phyloP scores from a whole-genome alignment of 1,284 basidiomycete species.

The Puccinia hordei region DNA sequence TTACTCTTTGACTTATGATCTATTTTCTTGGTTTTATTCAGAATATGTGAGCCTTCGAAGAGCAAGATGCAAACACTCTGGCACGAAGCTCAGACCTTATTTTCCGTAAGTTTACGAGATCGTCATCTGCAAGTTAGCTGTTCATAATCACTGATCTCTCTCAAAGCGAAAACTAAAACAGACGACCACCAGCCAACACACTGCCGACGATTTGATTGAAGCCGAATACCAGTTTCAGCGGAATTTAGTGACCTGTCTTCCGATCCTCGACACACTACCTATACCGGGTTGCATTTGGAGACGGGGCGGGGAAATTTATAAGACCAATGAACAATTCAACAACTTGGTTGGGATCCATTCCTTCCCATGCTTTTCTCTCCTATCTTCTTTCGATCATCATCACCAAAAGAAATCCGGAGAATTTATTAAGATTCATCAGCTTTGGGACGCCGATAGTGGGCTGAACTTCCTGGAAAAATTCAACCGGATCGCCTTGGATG shows the following conservation, averaged over 20 bases:
- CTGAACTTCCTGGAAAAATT: conserved; percentile 96
- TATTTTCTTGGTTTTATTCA: not conserved
- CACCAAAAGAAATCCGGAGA: not conserved
- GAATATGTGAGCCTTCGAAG: conserved; percentile 25
- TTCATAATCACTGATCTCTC: not conserved
- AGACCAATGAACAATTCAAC: conserved; percentile 91
- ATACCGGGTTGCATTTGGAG: conserved; percentile 97
- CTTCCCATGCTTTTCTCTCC: not conserved
- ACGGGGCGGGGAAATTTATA: conserved; percentile 96
- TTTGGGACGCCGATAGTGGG: conserved; percentile 92
- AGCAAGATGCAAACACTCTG: conserved; percentile 22
- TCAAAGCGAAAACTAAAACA: not conserved
- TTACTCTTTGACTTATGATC: not conserved
- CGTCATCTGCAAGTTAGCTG: not conserved
- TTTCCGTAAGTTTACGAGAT: conserved; percentile 8
- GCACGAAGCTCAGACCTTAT: conserved; percentile 34
- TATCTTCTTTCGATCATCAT: not conserved
- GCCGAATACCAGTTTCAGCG: conserved; percentile 91
- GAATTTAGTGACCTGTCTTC: conserved; percentile 89
- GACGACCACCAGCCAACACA: not conserved
- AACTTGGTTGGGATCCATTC: conserved; percentile 66
- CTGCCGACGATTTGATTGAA: conserved; percentile 2
- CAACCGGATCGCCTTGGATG: conserved; percentile 88
- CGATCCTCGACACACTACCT: conserved; percentile 73
- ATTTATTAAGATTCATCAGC: conserved; percentile 74